Base-by-base conservation (phyloP, 106 monocot genomes). In the Vanilla planifolia region DNA sequence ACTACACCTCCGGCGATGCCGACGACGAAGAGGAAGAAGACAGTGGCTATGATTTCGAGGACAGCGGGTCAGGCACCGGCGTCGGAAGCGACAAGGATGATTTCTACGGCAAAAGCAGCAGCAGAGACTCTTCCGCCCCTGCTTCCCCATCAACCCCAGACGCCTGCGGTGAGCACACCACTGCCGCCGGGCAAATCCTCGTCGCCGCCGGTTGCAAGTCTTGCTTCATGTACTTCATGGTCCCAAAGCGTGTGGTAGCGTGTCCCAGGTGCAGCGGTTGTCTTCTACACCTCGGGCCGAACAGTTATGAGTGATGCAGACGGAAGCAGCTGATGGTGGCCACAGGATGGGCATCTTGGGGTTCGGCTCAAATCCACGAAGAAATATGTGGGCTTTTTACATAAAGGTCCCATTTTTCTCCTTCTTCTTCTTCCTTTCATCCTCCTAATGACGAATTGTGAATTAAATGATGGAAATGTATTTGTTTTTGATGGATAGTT, bases 161-260 rank as follows among this genome's bases (percentile, higher is more conserved):
- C 44, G 15, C 56, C 9, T 10, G 50, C 24, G 23, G 8, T 7
- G 44, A 17, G 23, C 2, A 45, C 15, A 9, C 15, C 20, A 16
- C 0, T 41, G 35, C 27, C n/a, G 23, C 9, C 44, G 30, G 62
- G 14, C 48, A 55, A n/a, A 73, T 77, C 8, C 78, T 93, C 42
- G 82, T 93, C 6, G 74, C 78, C n/a, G 93, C 85, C 7, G 93
- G 88, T 13, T 93, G 93, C 79, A 68, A 77, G 63, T 34, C 72
- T 10, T 93, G 93, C 68, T 80, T 88, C 81, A 93, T 89, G 83
- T 89, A 89, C 65, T 79, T 85, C 76, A 93, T 93, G 93, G 81
- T 93, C 5, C 80, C 88, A 4, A 89, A 82, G 66, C 59, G 46
- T 30, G 79, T 48, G 43, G 50, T 46, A 7, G 65, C 50, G 40